Evolutionary conservation across 1,284 basidiomycete genomes (phyloP), one percentile per base, ranked within the genome.

Genomic region (Cystobasidium slooffiae): DNA sequence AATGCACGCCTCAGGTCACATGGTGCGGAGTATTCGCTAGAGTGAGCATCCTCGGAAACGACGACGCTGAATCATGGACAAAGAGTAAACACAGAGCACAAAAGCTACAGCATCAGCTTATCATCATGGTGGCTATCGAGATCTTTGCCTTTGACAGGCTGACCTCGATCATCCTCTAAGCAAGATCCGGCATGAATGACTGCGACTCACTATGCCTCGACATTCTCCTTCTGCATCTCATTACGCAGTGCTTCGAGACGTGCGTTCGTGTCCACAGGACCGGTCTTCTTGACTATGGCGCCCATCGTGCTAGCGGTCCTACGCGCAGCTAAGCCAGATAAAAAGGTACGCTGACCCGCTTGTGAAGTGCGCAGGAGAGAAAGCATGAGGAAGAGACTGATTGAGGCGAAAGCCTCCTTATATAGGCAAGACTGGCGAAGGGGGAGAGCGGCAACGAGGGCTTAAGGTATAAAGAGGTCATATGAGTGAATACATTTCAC

Each of bases 1-100:
- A 88, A 97, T 0, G 88, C 91, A 37, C 95, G 86, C 68, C 94
- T 86, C 72, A 91, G 86, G 83, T 97, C 94, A 76, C 90, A 91
- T 51, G 87, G 85, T 0, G 93, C 91, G 20, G 65, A 53, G 67
- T 97, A 97, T 82, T 97, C 94, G 83, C 92, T 94, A 18, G 88
- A 90, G 83, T 98, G 94, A 92, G 81, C 78, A 65, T 83, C 82
- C 56, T 82, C 82, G 1, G 81, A 81, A 9, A 82, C 81, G 22
- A 83, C 78, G 55, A 83, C 77, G 75, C 82, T 82, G 41, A 6
- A 78, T 53, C 77, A 49, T 16, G 14, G 6, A 10, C 14, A 46
- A 6, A 24, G 22, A 37, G 3, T 9, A 18, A 37, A 3, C 16
- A 49, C 39, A 52, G 64, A 9, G 41, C 41, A 16, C 22, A 14